Evolutionary conservation across 1,284 basidiomycete genomes (phyloP).

Genomic region (Cryptococcus deneoformans): DNA sequence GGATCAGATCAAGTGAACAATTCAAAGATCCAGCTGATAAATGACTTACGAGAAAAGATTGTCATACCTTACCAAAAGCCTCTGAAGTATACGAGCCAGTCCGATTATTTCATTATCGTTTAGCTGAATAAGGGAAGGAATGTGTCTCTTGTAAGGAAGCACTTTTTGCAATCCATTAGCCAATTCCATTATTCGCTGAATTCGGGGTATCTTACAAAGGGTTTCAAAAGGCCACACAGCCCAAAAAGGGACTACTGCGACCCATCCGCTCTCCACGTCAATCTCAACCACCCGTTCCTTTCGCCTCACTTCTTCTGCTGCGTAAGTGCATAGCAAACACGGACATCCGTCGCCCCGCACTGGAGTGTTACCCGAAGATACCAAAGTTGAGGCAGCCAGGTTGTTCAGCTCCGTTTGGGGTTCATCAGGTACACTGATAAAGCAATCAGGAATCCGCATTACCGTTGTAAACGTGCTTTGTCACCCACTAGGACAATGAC

Average conservation of each 20-base stretch:
- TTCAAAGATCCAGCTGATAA: neutral
- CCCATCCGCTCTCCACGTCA: constrained; percentile 69
- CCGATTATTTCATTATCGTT: constrained; percentile 59
- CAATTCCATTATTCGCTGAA: too few species aligned
- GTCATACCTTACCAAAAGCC: constrained; percentile 73
- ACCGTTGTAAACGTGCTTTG: neutral
- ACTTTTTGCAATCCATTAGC: constrained; percentile 52
- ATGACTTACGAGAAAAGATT: constrained; percentile 60
- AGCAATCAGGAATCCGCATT: neutral
- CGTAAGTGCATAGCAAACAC: constrained; percentile 83
- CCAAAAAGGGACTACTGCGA: constrained; percentile 94
- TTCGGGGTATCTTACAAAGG: constrained; percentile 55
- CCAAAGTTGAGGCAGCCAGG: constrained; percentile 42
- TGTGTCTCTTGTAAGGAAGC: constrained; percentile 72
- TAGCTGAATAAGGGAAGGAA: constrained; percentile 63
- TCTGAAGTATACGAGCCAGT: constrained; percentile 65
- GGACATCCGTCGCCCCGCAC: constrained; percentile 56
- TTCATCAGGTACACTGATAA: constrained; percentile 60
- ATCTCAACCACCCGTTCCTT: constrained; percentile 65
- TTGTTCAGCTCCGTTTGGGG: constrained; percentile 64
- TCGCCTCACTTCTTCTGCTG: constrained; percentile 62
- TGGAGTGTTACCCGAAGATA: constrained; percentile 16
- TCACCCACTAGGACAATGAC: constrained; percentile 61
- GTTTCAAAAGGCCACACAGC: constrained; percentile 92
- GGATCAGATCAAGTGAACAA: constrained; percentile 1